Conservation (phyloP, 2,329 filamentous ascomycete genomes). For the Blumeria hordei region DNA sequence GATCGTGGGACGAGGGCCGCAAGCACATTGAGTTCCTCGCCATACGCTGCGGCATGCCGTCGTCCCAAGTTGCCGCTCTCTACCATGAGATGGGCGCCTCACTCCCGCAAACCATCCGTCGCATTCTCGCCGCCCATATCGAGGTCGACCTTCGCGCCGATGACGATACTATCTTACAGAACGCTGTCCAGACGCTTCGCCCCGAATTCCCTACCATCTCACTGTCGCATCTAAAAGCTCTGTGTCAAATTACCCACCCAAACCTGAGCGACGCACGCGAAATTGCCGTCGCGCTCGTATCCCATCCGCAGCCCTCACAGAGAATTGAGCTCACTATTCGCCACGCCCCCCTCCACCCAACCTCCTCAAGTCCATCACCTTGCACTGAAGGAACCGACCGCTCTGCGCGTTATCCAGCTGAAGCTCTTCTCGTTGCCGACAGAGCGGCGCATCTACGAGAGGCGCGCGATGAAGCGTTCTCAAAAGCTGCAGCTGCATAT, state of each 20-base stretch:
- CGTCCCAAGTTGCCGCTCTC: conserved; percentile 26
- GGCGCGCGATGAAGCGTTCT: conserved; percentile 20
- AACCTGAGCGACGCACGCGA: conserved; percentile 33
- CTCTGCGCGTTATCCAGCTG: not conserved
- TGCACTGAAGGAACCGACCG: not conserved
- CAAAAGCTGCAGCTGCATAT: conserved; percentile 31
- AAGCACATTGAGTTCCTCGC: conserved; percentile 37
- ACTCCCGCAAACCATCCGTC: conserved; percentile 27
- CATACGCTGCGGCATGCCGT: conserved; percentile 22
- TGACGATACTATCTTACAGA: conserved; percentile 19
- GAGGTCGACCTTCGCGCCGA: conserved; percentile 17
- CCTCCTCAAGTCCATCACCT: not conserved
- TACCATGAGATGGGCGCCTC: conserved; percentile 37
- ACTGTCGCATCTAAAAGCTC: conserved; percentile 22
- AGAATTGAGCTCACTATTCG: conserved; percentile 12
- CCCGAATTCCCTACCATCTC: conserved; percentile 28
- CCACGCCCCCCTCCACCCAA: conserved; percentile 9
- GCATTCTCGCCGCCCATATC: conserved; percentile 18
- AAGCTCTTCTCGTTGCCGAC: conserved; percentile 3
- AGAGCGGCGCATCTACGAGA: conserved; percentile 4
- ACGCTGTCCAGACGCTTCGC: conserved; percentile 27
- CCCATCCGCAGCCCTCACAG: conserved; percentile 4
- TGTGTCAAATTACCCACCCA: conserved; percentile 31
- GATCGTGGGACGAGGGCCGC: conserved; percentile 32
- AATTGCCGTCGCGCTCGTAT: conserved; percentile 28